phyloP scores from a whole-genome alignment of 768 basidiomycete species.

The Phlegmacium glaucopus region DNA sequence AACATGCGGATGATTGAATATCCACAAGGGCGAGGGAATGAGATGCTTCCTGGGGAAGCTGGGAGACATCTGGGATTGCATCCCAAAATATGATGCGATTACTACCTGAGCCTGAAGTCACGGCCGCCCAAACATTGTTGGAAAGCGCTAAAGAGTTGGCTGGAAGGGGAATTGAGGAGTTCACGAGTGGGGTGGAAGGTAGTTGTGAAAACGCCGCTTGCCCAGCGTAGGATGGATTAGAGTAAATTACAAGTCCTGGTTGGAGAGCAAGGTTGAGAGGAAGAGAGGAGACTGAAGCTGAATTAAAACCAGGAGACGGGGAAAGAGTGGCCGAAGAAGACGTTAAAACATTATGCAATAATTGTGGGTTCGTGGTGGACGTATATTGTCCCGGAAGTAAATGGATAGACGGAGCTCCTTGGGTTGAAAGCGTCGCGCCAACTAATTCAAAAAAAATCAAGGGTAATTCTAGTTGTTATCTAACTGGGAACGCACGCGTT shows the following conservation, averaged over 20 bases:
- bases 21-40: constrained; percentile 60
- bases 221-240: constrained; percentile 62
- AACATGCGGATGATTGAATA: constrained; percentile 72
- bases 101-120: constrained; percentile 46
- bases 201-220: constrained; percentile 57
- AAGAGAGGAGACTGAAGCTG: constrained; percentile 48
- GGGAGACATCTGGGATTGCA: constrained; percentile 68
- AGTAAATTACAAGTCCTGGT: constrained; percentile 67
- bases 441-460: constrained; percentile 39
- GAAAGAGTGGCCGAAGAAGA: constrained; percentile 58
- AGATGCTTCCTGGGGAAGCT: constrained; percentile 52
- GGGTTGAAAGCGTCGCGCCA: constrained; percentile 60
- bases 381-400: constrained; percentile 80
- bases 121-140: constrained; percentile 63
- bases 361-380: constrained; percentile 64
- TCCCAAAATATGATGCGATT: constrained; percentile 74
- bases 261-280: constrained; percentile 67
- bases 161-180: constrained; percentile 46
- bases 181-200: constrained; percentile 44
- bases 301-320: constrained; percentile 64
- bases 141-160: constrained; percentile 68
- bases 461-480: constrained; percentile 4
- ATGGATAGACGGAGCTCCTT: constrained; percentile 52
- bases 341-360: constrained; percentile 66
- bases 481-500: constrained; percentile 42